These are phyloP conservation scores for Micractinium conductrix DNA, from an alignment of 139 green algal species.

Conservation along the genomic window DNA sequence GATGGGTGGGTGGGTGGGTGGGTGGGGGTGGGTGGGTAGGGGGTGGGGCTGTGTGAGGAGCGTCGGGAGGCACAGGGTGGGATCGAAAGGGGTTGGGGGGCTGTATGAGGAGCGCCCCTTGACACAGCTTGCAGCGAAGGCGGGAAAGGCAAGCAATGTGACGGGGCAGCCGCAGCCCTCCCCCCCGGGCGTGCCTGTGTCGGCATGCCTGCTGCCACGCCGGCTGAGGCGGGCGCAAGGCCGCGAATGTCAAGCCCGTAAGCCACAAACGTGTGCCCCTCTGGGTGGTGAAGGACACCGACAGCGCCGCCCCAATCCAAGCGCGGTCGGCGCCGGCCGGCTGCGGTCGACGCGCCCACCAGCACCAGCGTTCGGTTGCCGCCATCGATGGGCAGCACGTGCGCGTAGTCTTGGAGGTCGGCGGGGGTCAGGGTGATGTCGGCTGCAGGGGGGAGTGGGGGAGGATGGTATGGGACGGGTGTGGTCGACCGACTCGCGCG, in stretches of 20 bases:
- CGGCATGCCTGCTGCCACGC: background rate
- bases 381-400: background rate
- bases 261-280: background rate
- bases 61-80: no score
- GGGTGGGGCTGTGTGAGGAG: no score
- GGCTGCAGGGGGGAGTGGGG: background rate
- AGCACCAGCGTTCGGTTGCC: conserved; percentile 10
- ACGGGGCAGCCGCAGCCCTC: no score
- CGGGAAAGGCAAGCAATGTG: no score
- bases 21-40: no score
- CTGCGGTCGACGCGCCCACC: background rate
- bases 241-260: background rate
- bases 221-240: background rate
- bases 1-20: no score
- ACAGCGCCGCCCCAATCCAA: background rate
- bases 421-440: background rate
- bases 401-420: background rate
- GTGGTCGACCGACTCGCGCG: background rate
- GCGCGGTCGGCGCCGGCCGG: background rate
- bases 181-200: background rate
- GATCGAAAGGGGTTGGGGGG: no score
- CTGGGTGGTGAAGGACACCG: background rate
- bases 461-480: background rate
- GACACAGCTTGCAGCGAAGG: no score
- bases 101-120: no score